These are phyloP conservation scores for Filobasidium wieringae DNA, from an alignment of 768 basidiomycete genomes.

Conservation along the genomic window DNA sequence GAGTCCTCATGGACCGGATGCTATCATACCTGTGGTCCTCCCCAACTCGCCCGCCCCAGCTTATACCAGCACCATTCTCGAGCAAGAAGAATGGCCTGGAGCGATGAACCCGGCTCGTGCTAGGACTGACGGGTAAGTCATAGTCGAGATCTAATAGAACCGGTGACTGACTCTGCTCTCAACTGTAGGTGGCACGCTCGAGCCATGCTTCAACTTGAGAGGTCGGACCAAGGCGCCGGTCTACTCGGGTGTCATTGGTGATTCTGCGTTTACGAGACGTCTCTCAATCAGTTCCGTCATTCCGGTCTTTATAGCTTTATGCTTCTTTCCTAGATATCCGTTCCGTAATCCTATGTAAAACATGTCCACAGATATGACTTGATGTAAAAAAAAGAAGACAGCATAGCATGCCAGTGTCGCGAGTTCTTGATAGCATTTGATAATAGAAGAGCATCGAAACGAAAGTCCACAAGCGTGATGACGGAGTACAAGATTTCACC, in stretches of 20 bases:
- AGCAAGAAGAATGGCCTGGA: background rate
- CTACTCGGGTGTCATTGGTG: constrained; percentile 4
- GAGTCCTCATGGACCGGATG: background rate
- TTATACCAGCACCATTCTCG: background rate
- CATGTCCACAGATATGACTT: too few relatives aligned
- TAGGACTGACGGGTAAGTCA: constrained; percentile 25
- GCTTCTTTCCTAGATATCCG: too few relatives aligned
- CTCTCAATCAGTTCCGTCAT: too few relatives aligned
- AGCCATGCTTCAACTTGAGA: constrained; percentile 21
- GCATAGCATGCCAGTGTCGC: too few relatives aligned
- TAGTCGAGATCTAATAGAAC: background rate
- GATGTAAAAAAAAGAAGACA: too few relatives aligned
- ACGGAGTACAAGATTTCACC: too few relatives aligned
- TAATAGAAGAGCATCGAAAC: too few relatives aligned
- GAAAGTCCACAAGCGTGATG: too few relatives aligned
- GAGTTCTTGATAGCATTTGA: too few relatives aligned
- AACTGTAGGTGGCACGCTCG: constrained; percentile 19
- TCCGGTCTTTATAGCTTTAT: too few relatives aligned
- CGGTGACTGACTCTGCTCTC: background rate
- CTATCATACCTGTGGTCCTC: background rate
- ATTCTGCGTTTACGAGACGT: too few relatives aligned
- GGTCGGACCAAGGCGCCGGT: constrained; percentile 10
- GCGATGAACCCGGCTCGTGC: constrained; percentile 4
- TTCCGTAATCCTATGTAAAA: too few relatives aligned
- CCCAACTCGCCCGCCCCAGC: constrained; percentile 7